Percentiles rank a stretch among this genome's conserved stretches.
These are phyloP conservation scores for Mucor indicus DNA, from an alignment of 371 early-diverging fungal genomes.

Conservation along the genomic window DNA sequence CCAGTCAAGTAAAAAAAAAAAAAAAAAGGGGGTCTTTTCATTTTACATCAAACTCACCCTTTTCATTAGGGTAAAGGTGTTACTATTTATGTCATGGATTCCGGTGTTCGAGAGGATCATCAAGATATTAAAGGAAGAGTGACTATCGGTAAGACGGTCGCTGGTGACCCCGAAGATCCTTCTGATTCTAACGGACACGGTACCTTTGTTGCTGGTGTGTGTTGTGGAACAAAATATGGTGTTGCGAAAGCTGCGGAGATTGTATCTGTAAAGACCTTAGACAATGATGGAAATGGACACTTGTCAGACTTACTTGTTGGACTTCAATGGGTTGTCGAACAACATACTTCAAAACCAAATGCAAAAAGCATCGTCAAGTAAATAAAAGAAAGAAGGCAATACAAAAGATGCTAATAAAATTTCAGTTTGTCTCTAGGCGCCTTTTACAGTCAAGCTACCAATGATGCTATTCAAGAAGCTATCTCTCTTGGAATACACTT, in stretches of 20 bases:
- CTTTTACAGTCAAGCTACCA: slow-evolving; percentile 53
- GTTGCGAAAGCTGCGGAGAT: slow-evolving; percentile 59
- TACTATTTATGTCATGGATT: slow-evolving; percentile 40
- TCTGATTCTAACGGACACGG: slow-evolving; percentile 41
- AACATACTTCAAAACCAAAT: slow-evolving; percentile 22
- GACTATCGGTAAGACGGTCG: slow-evolving; percentile 28
- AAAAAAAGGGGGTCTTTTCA: background rate
- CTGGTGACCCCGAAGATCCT: slow-evolving; percentile 21
- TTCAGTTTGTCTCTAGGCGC: slow-evolving; percentile 62
- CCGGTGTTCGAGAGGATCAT: slow-evolving; percentile 30
- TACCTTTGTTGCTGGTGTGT: slow-evolving; percentile 67
- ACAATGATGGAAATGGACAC: slow-evolving; percentile 45
- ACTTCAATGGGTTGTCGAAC: slow-evolving; percentile 56
- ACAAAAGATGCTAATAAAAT: too few species aligned
- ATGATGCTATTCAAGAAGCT: slow-evolving; percentile 53
- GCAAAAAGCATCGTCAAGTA: slow-evolving; percentile 43
- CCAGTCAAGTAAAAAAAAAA: slow-evolving; percentile 20
- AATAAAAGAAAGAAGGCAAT: too few species aligned
- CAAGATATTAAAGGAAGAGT: slow-evolving; percentile 36
- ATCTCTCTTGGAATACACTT: slow-evolving; percentile 55
- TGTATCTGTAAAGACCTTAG: slow-evolving; percentile 63
- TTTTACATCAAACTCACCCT: too few species aligned
- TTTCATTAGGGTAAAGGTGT: slow-evolving; percentile 36
- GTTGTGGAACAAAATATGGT: slow-evolving; percentile 57
- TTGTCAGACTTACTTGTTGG: slow-evolving; percentile 63